Percentiles rank a stretch among this genome's conserved stretches.
Evolutionary conservation across 345 rosid genomes (phyloP).

Genomic region (Raphanus raphanistrum): DNA sequence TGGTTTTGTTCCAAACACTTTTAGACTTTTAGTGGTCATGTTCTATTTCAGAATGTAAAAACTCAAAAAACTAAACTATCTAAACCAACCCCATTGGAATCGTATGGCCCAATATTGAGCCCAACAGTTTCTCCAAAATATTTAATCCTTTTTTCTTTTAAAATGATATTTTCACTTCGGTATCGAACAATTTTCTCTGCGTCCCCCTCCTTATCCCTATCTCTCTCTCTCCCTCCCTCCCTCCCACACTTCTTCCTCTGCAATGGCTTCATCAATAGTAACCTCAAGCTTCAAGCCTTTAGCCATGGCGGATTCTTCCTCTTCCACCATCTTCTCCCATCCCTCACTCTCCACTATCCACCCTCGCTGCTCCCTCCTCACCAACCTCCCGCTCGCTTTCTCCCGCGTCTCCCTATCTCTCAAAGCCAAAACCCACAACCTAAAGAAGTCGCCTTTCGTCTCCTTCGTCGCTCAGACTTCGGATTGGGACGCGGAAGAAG

Average conservation of each 20-base stretch:
- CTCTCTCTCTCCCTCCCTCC: no score
- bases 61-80: not conserved
- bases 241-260: conserved; percentile 16
- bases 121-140: not conserved
- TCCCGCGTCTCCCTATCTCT: conserved; percentile 35
- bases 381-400: conserved; percentile 45
- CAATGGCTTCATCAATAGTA: conserved; percentile 49
- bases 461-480: conserved; percentile 64
- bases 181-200: not conserved
- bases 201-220: conserved; percentile 35
- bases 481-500: conserved; percentile 41
- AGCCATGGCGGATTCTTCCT: conserved; percentile 57
- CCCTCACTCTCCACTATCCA: conserved; percentile 44
- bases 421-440: conserved; percentile 44
- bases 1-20: not conserved
- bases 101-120: not conserved
- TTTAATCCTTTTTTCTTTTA: not conserved
- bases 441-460: conserved; percentile 38
- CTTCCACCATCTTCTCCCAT: conserved; percentile 45
- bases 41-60: not conserved
- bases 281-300: conserved; percentile 51
- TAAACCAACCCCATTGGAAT: not conserved
- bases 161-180: not conserved
- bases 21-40: not conserved
- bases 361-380: conserved; percentile 36